phyloP scores from a whole-genome alignment of 257 asterid species.

The Solanum clarkiae region DNA sequence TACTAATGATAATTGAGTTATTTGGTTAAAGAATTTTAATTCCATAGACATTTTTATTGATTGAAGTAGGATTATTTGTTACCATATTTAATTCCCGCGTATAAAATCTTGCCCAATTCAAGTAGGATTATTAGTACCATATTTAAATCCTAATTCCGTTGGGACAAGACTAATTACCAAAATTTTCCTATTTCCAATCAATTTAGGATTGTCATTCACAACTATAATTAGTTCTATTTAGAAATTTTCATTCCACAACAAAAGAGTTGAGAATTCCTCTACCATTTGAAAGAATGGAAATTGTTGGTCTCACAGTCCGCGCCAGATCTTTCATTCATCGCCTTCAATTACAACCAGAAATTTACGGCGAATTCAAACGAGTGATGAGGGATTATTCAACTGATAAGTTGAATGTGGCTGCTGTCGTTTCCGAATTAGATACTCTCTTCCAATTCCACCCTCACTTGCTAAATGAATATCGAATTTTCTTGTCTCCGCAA shows the following conservation, averaged over 20 bases:
- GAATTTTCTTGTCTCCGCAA: not conserved
- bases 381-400: not conserved
- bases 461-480: not conserved
- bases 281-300: not conserved
- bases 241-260: too few species aligned
- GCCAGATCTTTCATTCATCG: not conserved
- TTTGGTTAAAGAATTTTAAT: too few species aligned
- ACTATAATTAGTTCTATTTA: not conserved
- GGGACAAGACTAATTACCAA: not conserved
- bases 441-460: not conserved
- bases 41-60: too few species aligned
- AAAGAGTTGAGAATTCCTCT: too few species aligned
- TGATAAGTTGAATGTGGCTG: not conserved
- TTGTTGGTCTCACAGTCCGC: not conserved
- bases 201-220: not conserved
- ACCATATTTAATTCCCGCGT: too few species aligned
- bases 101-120: not conserved
- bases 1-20: too few species aligned
- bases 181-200: not conserved
- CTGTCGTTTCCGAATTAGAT: not conserved
- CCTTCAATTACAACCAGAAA: not conserved
- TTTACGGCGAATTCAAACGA: not conserved
- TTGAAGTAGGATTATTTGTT: too few species aligned
- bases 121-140: not conserved
- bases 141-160: not conserved